Evolutionary conservation across 2,329 filamentous ascomycete genomes (phyloP).

Genomic region (Teratosphaeriaceae sp.): DNA sequence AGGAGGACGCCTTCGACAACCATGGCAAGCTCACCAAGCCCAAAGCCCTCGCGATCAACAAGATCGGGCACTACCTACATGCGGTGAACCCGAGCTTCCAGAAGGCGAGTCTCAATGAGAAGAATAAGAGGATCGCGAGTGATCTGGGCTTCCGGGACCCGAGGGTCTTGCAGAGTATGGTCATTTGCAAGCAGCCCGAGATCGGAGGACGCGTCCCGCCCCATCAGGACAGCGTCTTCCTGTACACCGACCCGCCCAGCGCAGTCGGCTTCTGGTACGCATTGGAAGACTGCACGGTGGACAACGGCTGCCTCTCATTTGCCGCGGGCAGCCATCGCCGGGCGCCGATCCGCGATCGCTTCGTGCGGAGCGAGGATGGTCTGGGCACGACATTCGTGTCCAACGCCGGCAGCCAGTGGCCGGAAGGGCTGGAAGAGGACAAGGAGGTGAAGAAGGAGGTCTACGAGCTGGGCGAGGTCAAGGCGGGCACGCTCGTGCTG

Average conservation of each 20-base stretch:
- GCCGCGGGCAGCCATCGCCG: conserved; percentile 73
- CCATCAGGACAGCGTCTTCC: conserved; percentile 87
- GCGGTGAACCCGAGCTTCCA: conserved; percentile 43
- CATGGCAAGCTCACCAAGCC: conserved; percentile 63
- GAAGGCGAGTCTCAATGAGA: conserved; percentile 44
- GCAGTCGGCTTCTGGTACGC: conserved; percentile 98
- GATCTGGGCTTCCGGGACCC: conserved; percentile 71
- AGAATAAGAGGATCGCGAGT: conserved; percentile 58
- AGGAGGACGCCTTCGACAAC: conserved; percentile 77
- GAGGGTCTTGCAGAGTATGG: conserved; percentile 82
- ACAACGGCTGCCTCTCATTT: conserved; percentile 88
- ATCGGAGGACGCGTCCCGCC: conserved; percentile 87
- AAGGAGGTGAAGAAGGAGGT: conserved; percentile 43
- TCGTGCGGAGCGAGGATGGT: conserved; percentile 60
- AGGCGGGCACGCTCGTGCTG: conserved; percentile 81
- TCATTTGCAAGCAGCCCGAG: conserved; percentile 97
- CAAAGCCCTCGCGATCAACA: conserved; percentile 78
- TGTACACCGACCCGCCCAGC: conserved; percentile 82
- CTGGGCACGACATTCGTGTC: conserved; percentile 52
- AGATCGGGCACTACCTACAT: conserved; percentile 48
- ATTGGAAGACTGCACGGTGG: conserved; percentile 77
- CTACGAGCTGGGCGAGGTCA: conserved; percentile 79
- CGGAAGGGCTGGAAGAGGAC: conserved; percentile 34
- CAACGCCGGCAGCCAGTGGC: conserved; percentile 56
- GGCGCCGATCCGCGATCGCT: conserved; percentile 62